Conservation (phyloP, 352 stramenopile genomes). For the Globisporangium viniferum region DNA sequence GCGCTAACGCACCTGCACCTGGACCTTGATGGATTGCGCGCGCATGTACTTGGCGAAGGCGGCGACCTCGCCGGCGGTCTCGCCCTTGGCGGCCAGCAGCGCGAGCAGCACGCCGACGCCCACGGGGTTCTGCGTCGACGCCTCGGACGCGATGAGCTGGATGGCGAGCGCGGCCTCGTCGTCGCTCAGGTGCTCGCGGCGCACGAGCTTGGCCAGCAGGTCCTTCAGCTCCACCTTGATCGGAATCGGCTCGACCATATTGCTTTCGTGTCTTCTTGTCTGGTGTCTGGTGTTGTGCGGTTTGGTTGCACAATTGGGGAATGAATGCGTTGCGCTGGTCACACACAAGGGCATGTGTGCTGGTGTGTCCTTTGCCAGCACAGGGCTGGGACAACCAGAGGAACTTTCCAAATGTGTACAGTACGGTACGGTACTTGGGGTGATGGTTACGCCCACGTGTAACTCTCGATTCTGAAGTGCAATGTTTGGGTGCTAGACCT, state of each 20-base stretch:
- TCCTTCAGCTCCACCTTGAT: slow-evolving; percentile 49
- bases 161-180: slow-evolving; percentile 69
- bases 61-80: slow-evolving; percentile 94
- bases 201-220: slow-evolving; percentile 71
- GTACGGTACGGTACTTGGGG: not conserved
- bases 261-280: not conserved
- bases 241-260: slow-evolving; percentile 21
- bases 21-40: slow-evolving; percentile 84
- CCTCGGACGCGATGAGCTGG: slow-evolving; percentile 67
- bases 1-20: slow-evolving; percentile 27
- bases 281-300: not conserved
- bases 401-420: slow-evolving; percentile 1
- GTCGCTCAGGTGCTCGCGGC: slow-evolving; percentile 68
- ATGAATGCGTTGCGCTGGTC: not conserved
- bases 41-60: slow-evolving; percentile 97
- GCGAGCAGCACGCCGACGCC: slow-evolving; percentile 92
- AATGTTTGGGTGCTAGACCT: not conserved
- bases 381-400: not conserved
- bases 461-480: not conserved
- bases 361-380: not conserved
- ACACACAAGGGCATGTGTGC: not conserved
- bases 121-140: slow-evolving; percentile 52
- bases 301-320: not conserved
- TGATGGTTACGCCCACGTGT: not conserved
- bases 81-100: slow-evolving; percentile 92